Conservation (phyloP, 495 filamentous ascomycete genomes). For the Hypoxylon trugodes region DNA sequence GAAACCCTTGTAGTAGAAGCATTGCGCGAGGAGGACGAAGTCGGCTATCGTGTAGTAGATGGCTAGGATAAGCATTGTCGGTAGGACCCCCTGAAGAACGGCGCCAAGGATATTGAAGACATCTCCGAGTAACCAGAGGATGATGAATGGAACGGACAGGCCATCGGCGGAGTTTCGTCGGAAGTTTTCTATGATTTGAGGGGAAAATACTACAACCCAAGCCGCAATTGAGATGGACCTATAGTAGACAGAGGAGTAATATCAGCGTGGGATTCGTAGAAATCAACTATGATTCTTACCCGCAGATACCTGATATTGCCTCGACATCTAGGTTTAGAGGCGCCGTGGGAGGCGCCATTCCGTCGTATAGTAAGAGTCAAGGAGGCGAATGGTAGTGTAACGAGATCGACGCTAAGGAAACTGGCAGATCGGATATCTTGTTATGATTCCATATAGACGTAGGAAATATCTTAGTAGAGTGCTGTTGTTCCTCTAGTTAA, state of each 20-base stretch:
- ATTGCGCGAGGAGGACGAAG: slow-evolving; percentile 84
- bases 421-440: background rate
- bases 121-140: slow-evolving; percentile 92
- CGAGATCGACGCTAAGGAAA: slow-evolving; percentile 4
- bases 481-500: no score
- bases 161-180: slow-evolving; percentile 85
- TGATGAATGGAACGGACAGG: slow-evolving; percentile 86
- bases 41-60: slow-evolving; percentile 96
- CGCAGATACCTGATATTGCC: slow-evolving; percentile 88
- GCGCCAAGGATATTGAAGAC: slow-evolving; percentile 96
- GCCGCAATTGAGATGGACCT: slow-evolving; percentile 95
- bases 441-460: background rate
- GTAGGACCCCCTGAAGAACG: slow-evolving; percentile 89
- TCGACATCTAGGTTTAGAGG: slow-evolving; percentile 79
- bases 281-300: slow-evolving; percentile 56
- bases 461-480: background rate
- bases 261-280: background rate
- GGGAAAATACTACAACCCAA: slow-evolving; percentile 97
- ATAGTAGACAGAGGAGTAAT: background rate
- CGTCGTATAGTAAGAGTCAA: slow-evolving; percentile 1
- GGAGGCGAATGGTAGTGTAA: slow-evolving; percentile 4
- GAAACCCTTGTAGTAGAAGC: slow-evolving; percentile 92
- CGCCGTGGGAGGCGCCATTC: slow-evolving; percentile 75
- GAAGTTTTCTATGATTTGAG: slow-evolving; percentile 97
- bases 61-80: slow-evolving; percentile 94